A percentile compares a stretch with the other conserved stretches of the same genome.
Evolutionary conservation across 2,329 filamentous ascomycete genomes (phyloP).

Genomic region (Colletotrichum coccodes): DNA sequence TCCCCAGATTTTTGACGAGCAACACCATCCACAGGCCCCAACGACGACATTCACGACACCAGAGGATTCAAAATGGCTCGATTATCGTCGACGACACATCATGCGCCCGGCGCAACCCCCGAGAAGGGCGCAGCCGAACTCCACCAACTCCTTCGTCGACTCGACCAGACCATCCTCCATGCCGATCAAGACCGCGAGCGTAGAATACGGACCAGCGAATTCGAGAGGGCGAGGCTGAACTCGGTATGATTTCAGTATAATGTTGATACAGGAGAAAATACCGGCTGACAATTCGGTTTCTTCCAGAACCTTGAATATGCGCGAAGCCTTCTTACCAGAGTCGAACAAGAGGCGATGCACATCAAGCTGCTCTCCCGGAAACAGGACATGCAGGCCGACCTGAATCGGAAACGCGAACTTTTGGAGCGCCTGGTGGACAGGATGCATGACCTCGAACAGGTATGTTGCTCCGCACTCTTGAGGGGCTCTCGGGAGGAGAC

Average conservation of each 20-base stretch:
- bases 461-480: slow-evolving; percentile 45
- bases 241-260: slow-evolving; percentile 44
- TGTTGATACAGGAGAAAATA: too few species aligned
- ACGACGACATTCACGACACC: background rate
- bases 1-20: background rate
- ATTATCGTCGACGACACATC: slow-evolving; percentile 15
- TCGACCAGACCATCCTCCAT: slow-evolving; percentile 73
- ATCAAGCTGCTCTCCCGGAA: slow-evolving; percentile 68
- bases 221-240: slow-evolving; percentile 64
- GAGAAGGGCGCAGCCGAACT: slow-evolving; percentile 59
- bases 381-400: slow-evolving; percentile 69
- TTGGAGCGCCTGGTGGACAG: slow-evolving; percentile 74
- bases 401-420: slow-evolving; percentile 72
- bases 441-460: slow-evolving; percentile 74
- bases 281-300: background rate
- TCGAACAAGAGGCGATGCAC: slow-evolving; percentile 75
- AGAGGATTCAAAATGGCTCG: slow-evolving; percentile 19
- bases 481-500: background rate
- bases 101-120: slow-evolving; percentile 30
- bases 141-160: slow-evolving; percentile 70
- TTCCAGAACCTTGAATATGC: slow-evolving; percentile 78
- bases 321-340: slow-evolving; percentile 71
- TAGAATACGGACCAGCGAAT: slow-evolving; percentile 68
- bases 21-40: background rate
- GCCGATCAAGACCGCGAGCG: slow-evolving; percentile 68